A percentile compares a stretch with the other conserved stretches of the same genome.
Conservation (phyloP, 2,329 filamentous ascomycete species). For the Fusarium sterilihyphosum region DNA sequence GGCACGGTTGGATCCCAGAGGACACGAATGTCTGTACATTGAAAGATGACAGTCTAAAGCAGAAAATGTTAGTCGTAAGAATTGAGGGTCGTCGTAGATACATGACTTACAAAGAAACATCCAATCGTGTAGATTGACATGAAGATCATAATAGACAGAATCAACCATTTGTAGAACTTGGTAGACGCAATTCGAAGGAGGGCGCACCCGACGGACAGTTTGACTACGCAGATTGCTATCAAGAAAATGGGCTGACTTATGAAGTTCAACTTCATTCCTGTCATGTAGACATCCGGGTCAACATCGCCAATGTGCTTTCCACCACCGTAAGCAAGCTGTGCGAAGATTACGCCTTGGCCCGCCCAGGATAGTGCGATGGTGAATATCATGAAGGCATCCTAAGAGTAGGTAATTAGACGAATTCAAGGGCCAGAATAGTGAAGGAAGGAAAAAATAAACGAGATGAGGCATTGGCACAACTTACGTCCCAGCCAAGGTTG, state of each 20-base stretch:
- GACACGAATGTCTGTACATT: constrained; percentile 57
- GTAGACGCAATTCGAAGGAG: constrained; percentile 53
- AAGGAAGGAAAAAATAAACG: not conserved
- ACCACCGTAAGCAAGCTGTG: constrained; percentile 54
- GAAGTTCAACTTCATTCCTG: constrained; percentile 55
- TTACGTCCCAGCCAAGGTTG: constrained; percentile 58
- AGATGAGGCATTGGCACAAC: constrained; percentile 1
- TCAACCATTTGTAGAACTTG: constrained; percentile 48
- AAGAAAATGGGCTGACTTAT: constrained; percentile 57
- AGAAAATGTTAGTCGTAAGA: not conserved
- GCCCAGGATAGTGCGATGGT: constrained; percentile 47
- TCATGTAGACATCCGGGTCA: constrained; percentile 44
- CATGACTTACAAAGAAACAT: constrained; percentile 49
- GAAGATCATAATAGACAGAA: constrained; percentile 51
- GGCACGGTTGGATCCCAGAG: constrained; percentile 55
- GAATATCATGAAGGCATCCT: constrained; percentile 47
- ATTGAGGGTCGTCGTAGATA: accelerated
- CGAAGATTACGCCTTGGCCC: constrained; percentile 53
- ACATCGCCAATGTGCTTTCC: constrained; percentile 58
- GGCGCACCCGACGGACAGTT: constrained; percentile 54
- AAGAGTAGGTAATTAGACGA: not conserved
- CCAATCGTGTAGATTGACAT: constrained; percentile 47
- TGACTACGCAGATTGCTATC: constrained; percentile 53
- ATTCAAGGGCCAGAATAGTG: not conserved
- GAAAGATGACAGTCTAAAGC: constrained; percentile 54